A percentile compares a stretch with the other conserved stretches of the same genome.
Evolutionary conservation across 169 alveolate species (phyloP).

Genomic region (Cryptosporidium tyzzeri): DNA sequence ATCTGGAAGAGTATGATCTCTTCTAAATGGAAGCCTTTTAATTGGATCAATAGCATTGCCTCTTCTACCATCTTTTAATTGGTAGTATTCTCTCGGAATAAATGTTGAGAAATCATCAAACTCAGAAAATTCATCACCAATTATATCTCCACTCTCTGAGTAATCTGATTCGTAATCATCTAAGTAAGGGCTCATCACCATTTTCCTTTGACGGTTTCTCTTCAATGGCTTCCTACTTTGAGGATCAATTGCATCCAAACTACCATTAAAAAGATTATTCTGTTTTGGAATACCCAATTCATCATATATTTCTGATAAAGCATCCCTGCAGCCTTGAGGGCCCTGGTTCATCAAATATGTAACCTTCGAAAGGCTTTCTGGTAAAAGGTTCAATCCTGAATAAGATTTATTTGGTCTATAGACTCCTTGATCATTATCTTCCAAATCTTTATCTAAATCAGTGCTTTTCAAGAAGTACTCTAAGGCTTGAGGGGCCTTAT

Average conservation of each 20-base stretch:
- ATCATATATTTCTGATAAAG: constrained; percentile 35
- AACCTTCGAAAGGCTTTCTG: constrained; percentile 29
- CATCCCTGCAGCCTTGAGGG: constrained; percentile 61
- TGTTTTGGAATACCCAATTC: constrained; percentile 52
- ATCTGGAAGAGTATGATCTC: neutral
- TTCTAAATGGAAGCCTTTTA: neutral
- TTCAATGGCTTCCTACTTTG: neutral
- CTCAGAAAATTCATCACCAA: constrained; percentile 9
- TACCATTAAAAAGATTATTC: constrained; percentile 12
- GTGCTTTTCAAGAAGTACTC: constrained; percentile 32
- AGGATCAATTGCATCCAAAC: neutral
- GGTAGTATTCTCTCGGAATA: constrained; percentile 36
- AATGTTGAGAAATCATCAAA: constrained; percentile 71
- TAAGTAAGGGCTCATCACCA: neutral
- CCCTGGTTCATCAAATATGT: constrained; percentile 19
- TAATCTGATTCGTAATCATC: neutral
- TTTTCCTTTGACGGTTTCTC: constrained; percentile 39
- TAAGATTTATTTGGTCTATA: constrained; percentile 15
- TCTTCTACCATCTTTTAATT: neutral
- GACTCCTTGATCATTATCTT: constrained; percentile 14
- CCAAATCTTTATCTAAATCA: constrained; percentile 57
- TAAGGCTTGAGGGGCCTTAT: constrained; percentile 63
- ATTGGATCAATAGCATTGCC: neutral
- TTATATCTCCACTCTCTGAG: neutral
- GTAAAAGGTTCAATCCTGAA: constrained; percentile 19